phyloP scores from a whole-genome alignment of 129 eudicot species.

The Tagetes patula region DNA sequence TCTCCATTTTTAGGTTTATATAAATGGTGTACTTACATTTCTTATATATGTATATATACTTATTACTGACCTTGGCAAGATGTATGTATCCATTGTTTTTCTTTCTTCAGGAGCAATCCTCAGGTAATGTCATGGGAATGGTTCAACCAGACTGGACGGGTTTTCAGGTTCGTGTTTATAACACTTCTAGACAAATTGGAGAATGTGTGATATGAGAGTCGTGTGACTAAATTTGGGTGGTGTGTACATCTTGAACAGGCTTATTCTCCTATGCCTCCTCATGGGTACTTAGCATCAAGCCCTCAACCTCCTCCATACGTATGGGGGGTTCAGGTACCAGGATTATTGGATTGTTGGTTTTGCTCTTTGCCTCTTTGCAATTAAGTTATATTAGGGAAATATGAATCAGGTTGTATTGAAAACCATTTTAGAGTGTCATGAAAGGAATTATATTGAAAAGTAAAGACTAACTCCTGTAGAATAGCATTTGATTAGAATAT shows the following conservation, averaged over 20 bases:
- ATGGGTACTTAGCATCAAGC: constrained; percentile 78
- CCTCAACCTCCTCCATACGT: constrained; percentile 75
- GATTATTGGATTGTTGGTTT: constrained; percentile 17
- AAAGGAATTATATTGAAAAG: too few relatives aligned
- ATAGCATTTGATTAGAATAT: too few relatives aligned
- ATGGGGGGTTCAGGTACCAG: constrained; percentile 79
- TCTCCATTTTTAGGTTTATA: constrained; percentile 8
- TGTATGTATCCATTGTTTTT: constrained; percentile 6
- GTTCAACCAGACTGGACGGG: constrained; percentile 79
- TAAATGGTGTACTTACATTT: constrained; percentile 11
- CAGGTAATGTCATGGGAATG: constrained; percentile 43
- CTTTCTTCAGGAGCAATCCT: constrained; percentile 51
- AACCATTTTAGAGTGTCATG: too few relatives aligned
- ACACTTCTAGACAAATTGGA: constrained; percentile 16
- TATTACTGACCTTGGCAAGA: constrained; percentile 1
- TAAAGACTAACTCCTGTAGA: too few relatives aligned
- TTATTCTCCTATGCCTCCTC: constrained; percentile 93
- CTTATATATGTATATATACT: constrained; percentile 10
- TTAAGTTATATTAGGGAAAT: background rate
- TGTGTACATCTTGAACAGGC: constrained; percentile 52
- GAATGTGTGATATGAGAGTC: constrained; percentile 21
- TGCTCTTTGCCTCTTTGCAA: background rate
- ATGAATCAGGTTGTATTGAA: background rate
- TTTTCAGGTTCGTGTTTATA: constrained; percentile 55
- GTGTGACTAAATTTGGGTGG: constrained; percentile 2